phyloP scores from a whole-genome alignment of 73 alveolate species.

The Breviolum minutum region DNA sequence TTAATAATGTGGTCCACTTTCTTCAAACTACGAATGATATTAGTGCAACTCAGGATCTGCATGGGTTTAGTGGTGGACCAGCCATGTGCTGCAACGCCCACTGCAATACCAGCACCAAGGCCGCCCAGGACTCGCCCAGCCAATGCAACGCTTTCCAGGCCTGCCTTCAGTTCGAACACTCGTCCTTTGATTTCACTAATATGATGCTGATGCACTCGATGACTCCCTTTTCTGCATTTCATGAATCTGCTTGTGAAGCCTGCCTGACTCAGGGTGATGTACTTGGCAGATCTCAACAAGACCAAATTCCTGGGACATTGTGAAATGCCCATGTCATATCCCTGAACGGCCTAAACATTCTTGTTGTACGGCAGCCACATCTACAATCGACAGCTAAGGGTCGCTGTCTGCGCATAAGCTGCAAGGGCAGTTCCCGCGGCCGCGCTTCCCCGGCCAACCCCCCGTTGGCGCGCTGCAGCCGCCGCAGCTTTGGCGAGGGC shows the following conservation, averaged over 20 bases:
- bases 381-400: not conserved
- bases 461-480: conserved; percentile 65
- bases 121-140: conserved; percentile 83
- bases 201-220: not conserved
- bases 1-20: not conserved
- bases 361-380: not conserved
- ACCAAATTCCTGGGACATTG: conserved; percentile 30
- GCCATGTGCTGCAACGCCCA: conserved; percentile 90
- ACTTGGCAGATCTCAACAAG: conserved; percentile 85
- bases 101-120: conserved; percentile 86
- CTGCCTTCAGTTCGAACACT: not conserved
- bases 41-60: conserved; percentile 20
- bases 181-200: not conserved
- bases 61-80: conserved; percentile 87
- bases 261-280: conserved; percentile 81
- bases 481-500: conserved; percentile 66
- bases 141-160: conserved; percentile 43
- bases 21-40: too few relatives aligned
- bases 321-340: too few relatives aligned
- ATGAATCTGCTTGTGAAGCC: not conserved
- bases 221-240: not conserved
- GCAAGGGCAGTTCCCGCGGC: conserved; percentile 53
- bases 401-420: conserved; percentile 76
- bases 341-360: too few relatives aligned
- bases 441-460: not conserved